phyloP scores from a whole-genome alignment of 345 rosid species.

The Populus pruinosa region DNA sequence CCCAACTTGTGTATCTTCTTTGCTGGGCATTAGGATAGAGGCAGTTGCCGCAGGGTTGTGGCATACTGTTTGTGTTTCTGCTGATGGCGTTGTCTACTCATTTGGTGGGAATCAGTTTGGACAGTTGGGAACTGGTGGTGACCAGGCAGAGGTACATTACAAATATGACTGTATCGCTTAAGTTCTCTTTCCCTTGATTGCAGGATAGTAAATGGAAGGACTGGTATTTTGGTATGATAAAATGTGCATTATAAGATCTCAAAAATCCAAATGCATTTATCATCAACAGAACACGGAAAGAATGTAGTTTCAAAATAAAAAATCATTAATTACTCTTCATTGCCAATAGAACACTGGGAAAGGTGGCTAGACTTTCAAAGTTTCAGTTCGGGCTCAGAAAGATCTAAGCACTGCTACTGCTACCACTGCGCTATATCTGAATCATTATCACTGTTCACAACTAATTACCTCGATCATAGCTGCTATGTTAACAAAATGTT shows the following conservation, averaged over 20 bases:
- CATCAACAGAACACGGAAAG: background rate
- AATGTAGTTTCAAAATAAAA: background rate
- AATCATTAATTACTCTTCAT: background rate
- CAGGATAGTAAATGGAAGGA: background rate
- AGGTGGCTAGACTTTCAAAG: background rate
- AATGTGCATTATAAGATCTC: background rate
- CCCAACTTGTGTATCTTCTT: constrained; percentile 82
- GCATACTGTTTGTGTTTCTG: constrained; percentile 88
- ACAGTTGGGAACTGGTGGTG: constrained; percentile 93
- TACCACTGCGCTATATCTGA: background rate
- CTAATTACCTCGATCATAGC: background rate
- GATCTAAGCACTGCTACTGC: background rate
- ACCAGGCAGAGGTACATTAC: constrained; percentile 82
- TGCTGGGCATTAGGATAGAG: constrained; percentile 72
- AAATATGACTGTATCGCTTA: background rate
- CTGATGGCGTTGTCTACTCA: constrained; percentile 81
- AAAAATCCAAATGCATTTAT: background rate
- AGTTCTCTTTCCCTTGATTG: background rate
- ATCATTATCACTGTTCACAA: background rate
- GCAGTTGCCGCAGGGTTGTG: constrained; percentile 89
- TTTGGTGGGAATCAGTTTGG: constrained; percentile 99
- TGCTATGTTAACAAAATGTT: background rate
- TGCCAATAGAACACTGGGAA: background rate
- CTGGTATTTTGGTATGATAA: background rate
- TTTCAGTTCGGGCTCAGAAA: background rate